phyloP scores from a whole-genome alignment of 306 rosid species.

The Sesbania bispinosa region DNA sequence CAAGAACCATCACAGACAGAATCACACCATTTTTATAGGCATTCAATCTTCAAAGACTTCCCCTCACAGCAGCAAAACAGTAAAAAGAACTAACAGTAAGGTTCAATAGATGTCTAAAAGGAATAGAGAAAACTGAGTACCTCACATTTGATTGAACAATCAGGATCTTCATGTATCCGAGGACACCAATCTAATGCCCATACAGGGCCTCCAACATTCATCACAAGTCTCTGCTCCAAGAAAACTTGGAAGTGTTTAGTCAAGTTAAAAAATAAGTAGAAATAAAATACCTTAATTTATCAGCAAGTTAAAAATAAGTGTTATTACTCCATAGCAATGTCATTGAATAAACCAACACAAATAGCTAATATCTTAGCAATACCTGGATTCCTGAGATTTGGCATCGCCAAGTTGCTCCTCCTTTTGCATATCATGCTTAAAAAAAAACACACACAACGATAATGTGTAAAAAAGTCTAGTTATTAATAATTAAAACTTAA shows the following conservation, averaged over 20 bases:
- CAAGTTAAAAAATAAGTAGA: conserved; percentile 9
- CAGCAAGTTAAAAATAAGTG: conserved; percentile 5
- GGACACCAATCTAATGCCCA: conserved; percentile 99
- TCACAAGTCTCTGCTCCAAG: conserved; percentile 65
- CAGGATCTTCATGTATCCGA: conserved; percentile 46
- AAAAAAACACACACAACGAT: neutral
- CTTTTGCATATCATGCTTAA: conserved; percentile 34
- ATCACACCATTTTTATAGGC: conserved; percentile 19
- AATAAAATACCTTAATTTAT: conserved; percentile 1
- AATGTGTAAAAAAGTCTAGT: neutral
- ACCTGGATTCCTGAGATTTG: conserved; percentile 56
- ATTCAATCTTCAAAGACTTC: neutral
- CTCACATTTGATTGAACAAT: conserved; percentile 63
- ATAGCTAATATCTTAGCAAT: conserved; percentile 26
- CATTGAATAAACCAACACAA: conserved; percentile 22
- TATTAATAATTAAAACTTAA: neutral
- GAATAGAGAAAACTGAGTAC: conserved; percentile 39
- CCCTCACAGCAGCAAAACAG: neutral
- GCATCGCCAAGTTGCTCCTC: conserved; percentile 31
- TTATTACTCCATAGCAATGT: neutral
- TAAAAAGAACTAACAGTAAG: neutral
- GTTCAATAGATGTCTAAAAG: conserved; percentile 7
- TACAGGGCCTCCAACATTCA: conserved; percentile 86
- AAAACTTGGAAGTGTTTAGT: conserved; percentile 25
- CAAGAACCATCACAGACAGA: neutral